Evolutionary conservation across 1,139 yeast genomes (phyloP), one percentile per base, ranked within the genome.

Genomic region (Scheffersomyces parashehatae): DNA sequence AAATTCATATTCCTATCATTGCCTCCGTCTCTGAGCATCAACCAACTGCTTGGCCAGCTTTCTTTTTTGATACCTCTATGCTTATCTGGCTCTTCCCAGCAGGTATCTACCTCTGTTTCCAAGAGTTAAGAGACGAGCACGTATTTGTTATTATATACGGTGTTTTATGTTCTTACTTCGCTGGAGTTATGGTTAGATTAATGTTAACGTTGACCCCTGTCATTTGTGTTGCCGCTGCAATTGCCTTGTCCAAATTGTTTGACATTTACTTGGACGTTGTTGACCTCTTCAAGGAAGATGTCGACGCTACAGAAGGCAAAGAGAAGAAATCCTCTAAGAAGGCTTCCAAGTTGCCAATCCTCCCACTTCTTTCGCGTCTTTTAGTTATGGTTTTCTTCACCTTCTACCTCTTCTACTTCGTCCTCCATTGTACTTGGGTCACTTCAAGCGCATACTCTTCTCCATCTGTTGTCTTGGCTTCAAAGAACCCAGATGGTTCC

Each of bases 31-130:
- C 97, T 11, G 99, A 95, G 71, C 99, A 95, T 75, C 99, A 95
- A 74, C 99, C 99, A 47, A 93, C 99, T 20, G 97, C 99, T 10
- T 95, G 99, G 99, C 96, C 99, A 11, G 83, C 97, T 9, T 95
- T 93, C 68, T 93, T 89, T 78, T 89, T 93, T 65, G 99, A 95
- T 65, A 85, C 95, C 40, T 88, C 84, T 58, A 81, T 93, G 76
- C 76, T 95, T 68, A 88, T 93, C 57, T 95, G 99, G 99, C 77
- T 95, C 54, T 93, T 95, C 88, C 99, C 99, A 40, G 97, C 93
- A 3, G 99, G 99, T 53, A 85, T 95, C 44, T 93, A 88, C 70
- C 68, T 93, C 55, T 80, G 93, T 55, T 86, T 95, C 80, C 88
- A 88, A 66, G 97, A 93, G 50, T 76, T 95, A 60, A 80, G 83